Base-by-base conservation (phyloP, 306 rosid genomes). In the Potentilla sterilis region DNA sequence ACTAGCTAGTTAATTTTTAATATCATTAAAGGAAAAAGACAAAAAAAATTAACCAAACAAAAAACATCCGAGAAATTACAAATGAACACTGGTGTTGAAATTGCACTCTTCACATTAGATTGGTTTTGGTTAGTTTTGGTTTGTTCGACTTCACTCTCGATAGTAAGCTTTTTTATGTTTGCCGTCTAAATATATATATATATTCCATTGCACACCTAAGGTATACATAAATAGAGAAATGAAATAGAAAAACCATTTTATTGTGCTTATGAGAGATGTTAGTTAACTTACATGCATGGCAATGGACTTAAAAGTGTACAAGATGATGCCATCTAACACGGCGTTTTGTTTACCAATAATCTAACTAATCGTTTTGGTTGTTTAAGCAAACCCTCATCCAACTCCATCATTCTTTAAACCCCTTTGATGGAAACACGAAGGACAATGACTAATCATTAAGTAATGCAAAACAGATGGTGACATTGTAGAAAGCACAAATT, bases 321-420 rank as follows among this genome's bases (percentile, higher is more conserved):
- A 11, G 57, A 55, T 73, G 80, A 46, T 69, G 79, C 76, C 77
- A 79, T 79, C 42, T 43, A 16, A 72, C 1, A 38, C 24, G 68
- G 12, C 55, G 38, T 62, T 71, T 75, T 68, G 79, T 74, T 69
- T 62, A 81, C 80, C 79, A 80, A 79, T 21, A 73, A 32, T 67
- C 76, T 46, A 83, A 84, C 83, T 42, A 85, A 76, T 76, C 73
- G 73, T 58, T 49, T 24, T 55, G 52, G 63, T 83, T 78, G 76
- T 70, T 70, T 70, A 75, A 40, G 48, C 71, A 58, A 66, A 67
- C 72, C 57, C 43, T 34, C 22, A 22, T 72, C 54, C 22, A 64
- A 28, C 52, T 77, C 59, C 40, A 19, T 52, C 69, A 62, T 75
- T 48, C 51, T 79, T 79, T 46, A 55, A 63, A 74, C 72, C 67